Percentiles rank a stretch among this genome's conserved stretches.
phyloP scores from a whole-genome alignment of 2,329 filamentous ascomycete species.

The Fusarium torreyae region DNA sequence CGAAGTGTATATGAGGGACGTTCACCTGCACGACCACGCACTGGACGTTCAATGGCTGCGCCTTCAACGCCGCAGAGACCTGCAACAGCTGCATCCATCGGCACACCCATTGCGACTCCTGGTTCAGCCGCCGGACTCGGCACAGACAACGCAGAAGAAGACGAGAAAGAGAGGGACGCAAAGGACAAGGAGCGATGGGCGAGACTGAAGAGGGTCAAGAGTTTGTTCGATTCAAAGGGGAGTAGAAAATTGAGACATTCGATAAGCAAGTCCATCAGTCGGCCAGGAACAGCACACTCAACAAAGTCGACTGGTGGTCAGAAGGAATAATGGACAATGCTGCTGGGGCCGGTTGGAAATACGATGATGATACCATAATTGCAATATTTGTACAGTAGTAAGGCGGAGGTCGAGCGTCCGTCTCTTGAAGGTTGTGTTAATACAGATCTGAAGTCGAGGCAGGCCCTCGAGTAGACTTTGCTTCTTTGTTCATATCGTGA shows the following conservation, averaged over 20 bases:
- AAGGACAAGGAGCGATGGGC: slow-evolving; percentile 83
- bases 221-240: slow-evolving; percentile 77
- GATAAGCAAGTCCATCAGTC: slow-evolving; percentile 54
- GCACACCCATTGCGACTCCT: slow-evolving; percentile 33
- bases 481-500: neutral
- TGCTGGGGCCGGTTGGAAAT: neutral
- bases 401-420: neutral
- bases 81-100: slow-evolving; percentile 33
- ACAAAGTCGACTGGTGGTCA: slow-evolving; percentile 42
- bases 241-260: slow-evolving; percentile 66
- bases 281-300: slow-evolving; percentile 60
- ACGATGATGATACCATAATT: slow-evolving; percentile 26
- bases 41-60: slow-evolving; percentile 24
- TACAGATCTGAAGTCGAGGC: slow-evolving; percentile 11
- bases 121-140: slow-evolving; percentile 24
- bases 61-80: slow-evolving; percentile 45
- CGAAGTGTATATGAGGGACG: slow-evolving; percentile 57
- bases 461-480: slow-evolving; percentile 2
- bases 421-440: slow-evolving; percentile 3
- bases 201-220: slow-evolving; percentile 79
- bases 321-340: slow-evolving; percentile 28
- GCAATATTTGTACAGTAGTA: neutral
- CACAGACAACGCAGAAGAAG: slow-evolving; percentile 50
- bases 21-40: slow-evolving; percentile 39
- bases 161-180: slow-evolving; percentile 63